Evolutionary conservation across 257 asterid species (phyloP).

Genomic region (Nicotiana tabacum): DNA sequence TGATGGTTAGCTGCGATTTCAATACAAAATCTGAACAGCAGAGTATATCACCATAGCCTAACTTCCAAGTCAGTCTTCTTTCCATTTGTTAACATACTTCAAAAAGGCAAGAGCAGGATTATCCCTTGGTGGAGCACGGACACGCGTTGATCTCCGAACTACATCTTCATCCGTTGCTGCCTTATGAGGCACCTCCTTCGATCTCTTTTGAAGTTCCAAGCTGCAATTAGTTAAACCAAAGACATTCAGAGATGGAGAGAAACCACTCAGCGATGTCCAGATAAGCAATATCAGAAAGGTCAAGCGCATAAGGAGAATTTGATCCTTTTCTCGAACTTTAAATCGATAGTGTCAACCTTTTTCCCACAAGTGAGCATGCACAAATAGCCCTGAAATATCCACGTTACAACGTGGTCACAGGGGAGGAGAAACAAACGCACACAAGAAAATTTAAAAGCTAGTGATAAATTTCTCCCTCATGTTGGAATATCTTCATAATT

Average conservation of each 20-base stretch:
- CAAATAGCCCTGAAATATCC: no score
- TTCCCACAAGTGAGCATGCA: background rate
- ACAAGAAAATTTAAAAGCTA: background rate
- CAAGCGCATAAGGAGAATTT: background rate
- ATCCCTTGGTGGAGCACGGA: constrained; percentile 78
- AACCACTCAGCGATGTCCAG: background rate
- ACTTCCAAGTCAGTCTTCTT: constrained; percentile 32
- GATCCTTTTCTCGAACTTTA: background rate
- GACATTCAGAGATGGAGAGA: background rate
- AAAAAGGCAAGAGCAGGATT: constrained; percentile 65
- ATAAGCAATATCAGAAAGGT: background rate
- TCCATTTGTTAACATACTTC: constrained; percentile 94
- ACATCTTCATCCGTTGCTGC: constrained; percentile 63
- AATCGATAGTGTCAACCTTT: background rate
- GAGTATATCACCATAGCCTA: background rate
- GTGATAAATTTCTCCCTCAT: no score
- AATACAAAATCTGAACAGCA: background rate
- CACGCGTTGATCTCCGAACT: constrained; percentile 85
- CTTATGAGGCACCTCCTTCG: constrained; percentile 49
- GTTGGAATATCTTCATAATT: background rate
- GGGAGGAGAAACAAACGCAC: background rate
- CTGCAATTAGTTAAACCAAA: constrained; percentile 33
- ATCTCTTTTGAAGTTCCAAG: constrained; percentile 53
- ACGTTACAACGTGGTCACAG: background rate
- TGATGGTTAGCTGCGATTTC: background rate